Percentiles rank a stretch among this genome's conserved stretches.
These are phyloP conservation scores for Neonectria coccinea DNA, from an alignment of 2,329 filamentous ascomycete genomes.

Conservation along the genomic window DNA sequence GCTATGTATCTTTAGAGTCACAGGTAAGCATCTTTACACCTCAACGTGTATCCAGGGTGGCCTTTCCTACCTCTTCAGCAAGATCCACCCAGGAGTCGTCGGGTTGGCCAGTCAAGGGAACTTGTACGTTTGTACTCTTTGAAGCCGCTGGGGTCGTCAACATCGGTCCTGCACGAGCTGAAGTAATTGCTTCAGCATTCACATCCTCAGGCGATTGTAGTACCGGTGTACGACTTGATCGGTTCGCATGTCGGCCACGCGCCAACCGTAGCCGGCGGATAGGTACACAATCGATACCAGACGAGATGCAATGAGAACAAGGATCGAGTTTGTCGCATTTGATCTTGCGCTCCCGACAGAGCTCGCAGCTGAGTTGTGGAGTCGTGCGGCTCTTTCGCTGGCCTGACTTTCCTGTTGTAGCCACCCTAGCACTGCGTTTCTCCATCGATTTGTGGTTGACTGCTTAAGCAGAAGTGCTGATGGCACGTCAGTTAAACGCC, in stretches of 20 bases:
- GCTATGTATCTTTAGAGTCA: conserved; percentile 4
- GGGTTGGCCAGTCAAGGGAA: neutral
- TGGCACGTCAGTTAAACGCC: neutral
- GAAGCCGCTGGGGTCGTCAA: neutral
- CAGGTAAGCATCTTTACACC: neutral
- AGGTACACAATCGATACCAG: conserved; percentile 29
- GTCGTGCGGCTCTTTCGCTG: neutral
- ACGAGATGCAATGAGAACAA: conserved; percentile 35
- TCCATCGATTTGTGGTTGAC: neutral
- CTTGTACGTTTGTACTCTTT: neutral
- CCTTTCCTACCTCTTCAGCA: conserved; percentile 7
- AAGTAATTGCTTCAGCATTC: neutral
- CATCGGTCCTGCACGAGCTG: neutral
- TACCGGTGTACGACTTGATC: neutral
- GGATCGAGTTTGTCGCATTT: conserved; percentile 41
- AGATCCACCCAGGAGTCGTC: conserved; percentile 10
- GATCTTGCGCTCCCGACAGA: conserved; percentile 38
- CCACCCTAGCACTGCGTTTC: neutral
- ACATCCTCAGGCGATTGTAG: no score
- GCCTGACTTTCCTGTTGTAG: neutral
- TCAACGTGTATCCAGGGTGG: neutral
- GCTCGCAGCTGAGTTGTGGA: conserved; percentile 31
- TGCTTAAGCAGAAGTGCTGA: no score
- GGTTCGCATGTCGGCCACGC: conserved; percentile 34
- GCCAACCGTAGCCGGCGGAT: conserved; percentile 33